Conservation (phyloP, 179 eudicot species). For the Silene vulgaris region DNA sequence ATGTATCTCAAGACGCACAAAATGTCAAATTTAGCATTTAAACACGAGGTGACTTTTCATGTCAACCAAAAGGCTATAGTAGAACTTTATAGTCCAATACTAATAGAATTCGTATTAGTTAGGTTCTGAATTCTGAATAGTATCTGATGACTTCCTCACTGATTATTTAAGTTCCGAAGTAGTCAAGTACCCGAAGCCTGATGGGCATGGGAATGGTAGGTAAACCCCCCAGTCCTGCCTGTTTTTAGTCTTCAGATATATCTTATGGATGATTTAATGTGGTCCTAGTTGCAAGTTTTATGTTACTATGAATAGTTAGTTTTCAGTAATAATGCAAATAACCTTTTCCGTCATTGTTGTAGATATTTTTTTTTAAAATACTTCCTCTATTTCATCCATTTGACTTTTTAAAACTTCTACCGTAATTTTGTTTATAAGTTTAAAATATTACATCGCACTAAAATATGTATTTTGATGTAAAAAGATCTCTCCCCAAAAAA, state of each 20-base stretch:
- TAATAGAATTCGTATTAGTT: neutral
- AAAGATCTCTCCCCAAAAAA: neutral
- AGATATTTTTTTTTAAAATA: neutral
- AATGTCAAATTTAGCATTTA: constrained; percentile 2
- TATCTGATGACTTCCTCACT: neutral
- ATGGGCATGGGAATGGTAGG: no score
- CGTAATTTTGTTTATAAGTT: no score
- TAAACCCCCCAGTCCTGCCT: no score
- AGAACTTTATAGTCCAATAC: neutral
- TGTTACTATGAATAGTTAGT: no score
- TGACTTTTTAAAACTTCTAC: neutral
- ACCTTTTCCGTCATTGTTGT: neutral
- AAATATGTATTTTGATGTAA: no score
- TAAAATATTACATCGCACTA: neutral
- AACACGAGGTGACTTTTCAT: neutral
- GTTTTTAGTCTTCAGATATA: no score
- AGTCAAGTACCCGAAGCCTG: no score
- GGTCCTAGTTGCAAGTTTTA: no score
- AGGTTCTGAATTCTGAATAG: constrained; percentile 1
- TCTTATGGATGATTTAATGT: no score
- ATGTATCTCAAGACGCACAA: neutral
- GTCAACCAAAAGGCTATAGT: neutral
- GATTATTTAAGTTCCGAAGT: neutral
- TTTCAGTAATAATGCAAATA: neutral
- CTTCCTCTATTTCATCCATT: neutral